Evolutionary conservation across 2,329 filamentous ascomycete species (phyloP).

Genomic region (Claviceps pusilla): DNA sequence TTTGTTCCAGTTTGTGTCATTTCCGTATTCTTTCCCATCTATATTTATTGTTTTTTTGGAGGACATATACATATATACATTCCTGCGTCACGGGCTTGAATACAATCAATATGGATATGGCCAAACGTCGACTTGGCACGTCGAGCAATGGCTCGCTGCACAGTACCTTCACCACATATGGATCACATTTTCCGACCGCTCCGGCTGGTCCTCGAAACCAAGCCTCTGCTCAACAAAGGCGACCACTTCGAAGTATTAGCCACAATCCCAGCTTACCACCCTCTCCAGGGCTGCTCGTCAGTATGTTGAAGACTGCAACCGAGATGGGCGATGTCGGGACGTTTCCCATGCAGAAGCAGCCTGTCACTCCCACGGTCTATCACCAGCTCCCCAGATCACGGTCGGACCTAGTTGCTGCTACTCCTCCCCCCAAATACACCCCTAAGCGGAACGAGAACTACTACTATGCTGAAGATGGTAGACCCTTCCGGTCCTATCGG

Average conservation of each 20-base stretch:
- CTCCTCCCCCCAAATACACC: constrained; percentile 12
- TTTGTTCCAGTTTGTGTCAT: constrained; percentile 5
- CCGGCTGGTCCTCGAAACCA: constrained; percentile 8
- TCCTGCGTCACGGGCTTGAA: neutral
- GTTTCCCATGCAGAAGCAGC: constrained; percentile 33
- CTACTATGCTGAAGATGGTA: constrained; percentile 25
- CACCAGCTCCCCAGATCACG: constrained; percentile 15
- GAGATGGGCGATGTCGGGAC: constrained; percentile 51
- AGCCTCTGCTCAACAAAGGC: constrained; percentile 17
- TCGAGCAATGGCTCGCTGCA: constrained; percentile 26
- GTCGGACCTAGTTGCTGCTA: constrained; percentile 16
- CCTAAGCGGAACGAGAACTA: constrained; percentile 18
- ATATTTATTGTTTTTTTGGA: constrained; percentile 3
- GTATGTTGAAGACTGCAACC: constrained; percentile 51
- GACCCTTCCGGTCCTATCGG: constrained; percentile 31
- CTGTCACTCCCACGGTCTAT: constrained; percentile 16
- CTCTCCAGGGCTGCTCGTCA: constrained; percentile 41
- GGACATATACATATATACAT: neutral
- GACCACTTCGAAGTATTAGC: constrained; percentile 28
- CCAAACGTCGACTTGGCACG: constrained; percentile 17
- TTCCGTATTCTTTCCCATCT: constrained; percentile 3
- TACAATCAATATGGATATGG: constrained; percentile 15
- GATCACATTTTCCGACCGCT: constrained; percentile 6
- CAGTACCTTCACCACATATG: constrained; percentile 17
- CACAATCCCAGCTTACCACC: constrained; percentile 28